These are phyloP conservation scores for Paraleonurus japonicus DNA, from an alignment of 257 asterid genomes.

Conservation along the genomic window DNA sequence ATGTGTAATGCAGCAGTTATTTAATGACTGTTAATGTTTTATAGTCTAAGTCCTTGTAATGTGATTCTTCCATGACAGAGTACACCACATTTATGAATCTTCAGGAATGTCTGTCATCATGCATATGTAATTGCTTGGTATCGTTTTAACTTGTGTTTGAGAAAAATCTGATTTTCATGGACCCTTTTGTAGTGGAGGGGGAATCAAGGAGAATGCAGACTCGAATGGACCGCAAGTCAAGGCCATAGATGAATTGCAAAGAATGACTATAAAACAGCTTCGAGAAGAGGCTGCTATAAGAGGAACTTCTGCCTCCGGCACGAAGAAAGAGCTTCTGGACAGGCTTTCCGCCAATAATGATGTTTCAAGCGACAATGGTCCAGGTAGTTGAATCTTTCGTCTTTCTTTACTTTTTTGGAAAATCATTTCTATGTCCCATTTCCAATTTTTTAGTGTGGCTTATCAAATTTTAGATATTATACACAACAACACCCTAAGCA, in stretches of 20 bases:
- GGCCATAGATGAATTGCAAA: conserved; percentile 45
- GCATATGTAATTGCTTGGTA: background rate
- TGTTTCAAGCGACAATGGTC: conserved; percentile 22
- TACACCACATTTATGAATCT: background rate
- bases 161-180: background rate
- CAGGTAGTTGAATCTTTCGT: conserved; percentile 32
- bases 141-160: background rate
- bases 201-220: conserved; percentile 36
- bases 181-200: conserved; percentile 26
- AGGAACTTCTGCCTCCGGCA: conserved; percentile 53
- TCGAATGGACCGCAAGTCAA: conserved; percentile 28
- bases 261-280: conserved; percentile 61
- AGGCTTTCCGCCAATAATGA: conserved; percentile 46
- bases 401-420: background rate
- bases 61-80: background rate
- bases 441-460: background rate
- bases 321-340: conserved; percentile 66
- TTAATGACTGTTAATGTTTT: background rate
- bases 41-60: background rate
- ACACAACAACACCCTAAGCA: background rate
- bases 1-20: background rate
- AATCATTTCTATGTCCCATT: background rate
- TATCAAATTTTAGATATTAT: background rate
- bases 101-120: background rate
- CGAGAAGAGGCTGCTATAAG: conserved; percentile 53